Conservation (phyloP, 202 grass and related monocot species). For the Hordeum pubiflorum region DNA sequence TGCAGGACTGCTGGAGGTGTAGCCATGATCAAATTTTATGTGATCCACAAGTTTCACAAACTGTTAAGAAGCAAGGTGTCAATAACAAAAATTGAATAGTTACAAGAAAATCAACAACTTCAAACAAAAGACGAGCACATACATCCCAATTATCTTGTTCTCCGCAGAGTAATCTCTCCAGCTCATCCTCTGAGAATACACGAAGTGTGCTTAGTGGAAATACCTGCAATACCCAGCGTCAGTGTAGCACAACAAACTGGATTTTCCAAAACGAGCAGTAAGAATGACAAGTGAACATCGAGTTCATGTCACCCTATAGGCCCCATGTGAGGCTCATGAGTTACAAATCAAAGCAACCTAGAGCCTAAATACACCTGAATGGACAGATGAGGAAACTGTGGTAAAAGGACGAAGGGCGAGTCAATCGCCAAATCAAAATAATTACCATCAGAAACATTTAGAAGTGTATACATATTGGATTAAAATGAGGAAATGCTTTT, state of each 20-base stretch:
- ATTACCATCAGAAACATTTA: neutral
- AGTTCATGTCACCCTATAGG: slow-evolving; percentile 1
- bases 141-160: slow-evolving; percentile 90
- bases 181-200: slow-evolving; percentile 75
- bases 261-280: slow-evolving; percentile 6
- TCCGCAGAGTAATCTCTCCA: slow-evolving; percentile 78
- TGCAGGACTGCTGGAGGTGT: slow-evolving; percentile 70
- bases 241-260: slow-evolving; percentile 15
- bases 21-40: slow-evolving; percentile 96
- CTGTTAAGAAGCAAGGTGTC: slow-evolving; percentile 48
- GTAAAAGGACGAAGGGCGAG: neutral
- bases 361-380: slow-evolving; percentile 1
- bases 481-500: neutral
- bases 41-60: slow-evolving; percentile 85
- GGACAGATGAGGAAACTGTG: neutral
- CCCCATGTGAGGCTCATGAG: neutral
- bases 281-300: neutral
- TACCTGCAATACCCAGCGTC: slow-evolving; percentile 41
- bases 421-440: neutral
- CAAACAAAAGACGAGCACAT: slow-evolving; percentile 39
- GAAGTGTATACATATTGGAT: neutral
- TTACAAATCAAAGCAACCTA: neutral
- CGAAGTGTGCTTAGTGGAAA: slow-evolving; percentile 65
- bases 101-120: slow-evolving; percentile 18
- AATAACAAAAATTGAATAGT: slow-evolving; percentile 13